Base-by-base conservation (phyloP, 176 grass and related monocot species). In the Stipa capillata region DNA sequence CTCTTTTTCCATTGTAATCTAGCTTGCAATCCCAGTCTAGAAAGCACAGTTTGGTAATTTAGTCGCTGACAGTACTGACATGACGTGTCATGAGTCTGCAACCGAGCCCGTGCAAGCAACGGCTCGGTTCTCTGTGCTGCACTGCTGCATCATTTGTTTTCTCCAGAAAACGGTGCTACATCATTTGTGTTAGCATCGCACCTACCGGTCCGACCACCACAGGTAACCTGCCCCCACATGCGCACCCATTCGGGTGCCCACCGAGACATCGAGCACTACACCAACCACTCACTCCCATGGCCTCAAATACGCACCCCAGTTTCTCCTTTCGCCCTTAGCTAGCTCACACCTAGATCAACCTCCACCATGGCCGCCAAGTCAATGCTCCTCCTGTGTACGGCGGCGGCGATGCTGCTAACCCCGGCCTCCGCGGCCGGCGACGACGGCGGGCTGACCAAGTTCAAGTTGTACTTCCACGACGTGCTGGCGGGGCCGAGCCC, bases 401-500 rank as follows among this genome's bases (percentile, higher is more conserved):
- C 18, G 27, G 20, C n/a, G 3, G 2, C 44, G 10, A 3, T 4
- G 41, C 16, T 40, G 7, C 23, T 29, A 14, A 2, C 10, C 40
- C 17, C 44, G 7, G 21, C 40, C 2, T 23, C 67, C 4, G 82
- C 85, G 2, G 77, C 32, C 2, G 76, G 44, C 2, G 66, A 44
- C 65, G 76, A 48, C 2, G 66, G 28, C 65, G 65, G 65, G 1
- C 8, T 73, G 31, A 89, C 83, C 6, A 85, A 88, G 21, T 86
- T 97, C 47, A 84, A 82, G 57, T 3, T 97, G 31, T 97, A 84
- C 61, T 97, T 66, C 58, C 90, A 97, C 53, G 93, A 97, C 64
- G 47, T 93, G 16, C 1, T 87, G 7, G 76, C 32, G 32, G 87
- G 90, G 6, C 4, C 70, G 20, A 61, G 7, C 64, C 85, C 87